phyloP scores from a whole-genome alignment of 345 rosid genomes.

The Populus alba region DNA sequence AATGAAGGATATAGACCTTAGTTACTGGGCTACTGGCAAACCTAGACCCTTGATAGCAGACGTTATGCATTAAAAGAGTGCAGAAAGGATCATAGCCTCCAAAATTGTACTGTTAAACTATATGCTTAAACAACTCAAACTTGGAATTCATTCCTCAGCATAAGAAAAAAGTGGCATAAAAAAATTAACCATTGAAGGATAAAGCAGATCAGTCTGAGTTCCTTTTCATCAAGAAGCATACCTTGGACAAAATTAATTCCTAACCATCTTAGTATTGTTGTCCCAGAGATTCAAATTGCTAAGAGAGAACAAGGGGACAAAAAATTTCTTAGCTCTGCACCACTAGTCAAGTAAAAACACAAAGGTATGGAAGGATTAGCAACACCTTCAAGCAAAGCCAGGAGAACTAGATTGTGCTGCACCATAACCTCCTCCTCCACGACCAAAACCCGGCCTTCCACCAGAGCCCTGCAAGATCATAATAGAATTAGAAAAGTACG shows the following conservation, averaged over 20 bases:
- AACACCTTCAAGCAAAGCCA: slow-evolving; percentile 39
- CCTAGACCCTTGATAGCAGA: not conserved
- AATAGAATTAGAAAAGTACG: not conserved
- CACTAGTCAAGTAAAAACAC: not conserved
- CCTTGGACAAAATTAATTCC: too few species aligned
- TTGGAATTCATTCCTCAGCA: not conserved
- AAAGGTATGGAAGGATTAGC: not conserved
- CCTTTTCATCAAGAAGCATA: not conserved
- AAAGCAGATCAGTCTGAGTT: not conserved
- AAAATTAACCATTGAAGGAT: not conserved
- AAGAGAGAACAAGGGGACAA: not conserved
- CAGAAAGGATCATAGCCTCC: not conserved
- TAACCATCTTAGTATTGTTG: not conserved
- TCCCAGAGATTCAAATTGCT: not conserved
- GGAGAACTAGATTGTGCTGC: slow-evolving; percentile 50
- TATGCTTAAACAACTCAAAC: not conserved
- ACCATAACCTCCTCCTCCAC: slow-evolving; percentile 66
- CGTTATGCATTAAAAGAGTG: not conserved
- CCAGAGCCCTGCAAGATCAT: slow-evolving; percentile 48
- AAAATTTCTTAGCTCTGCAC: not conserved
- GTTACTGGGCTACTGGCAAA: too few species aligned
- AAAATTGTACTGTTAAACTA: not conserved
- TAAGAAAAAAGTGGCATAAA: not conserved
- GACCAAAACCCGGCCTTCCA: slow-evolving; percentile 70
- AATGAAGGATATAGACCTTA: too few species aligned